phyloP scores from a whole-genome alignment of 2,329 filamentous ascomycete genomes.

The Colletotrichum musicola region DNA sequence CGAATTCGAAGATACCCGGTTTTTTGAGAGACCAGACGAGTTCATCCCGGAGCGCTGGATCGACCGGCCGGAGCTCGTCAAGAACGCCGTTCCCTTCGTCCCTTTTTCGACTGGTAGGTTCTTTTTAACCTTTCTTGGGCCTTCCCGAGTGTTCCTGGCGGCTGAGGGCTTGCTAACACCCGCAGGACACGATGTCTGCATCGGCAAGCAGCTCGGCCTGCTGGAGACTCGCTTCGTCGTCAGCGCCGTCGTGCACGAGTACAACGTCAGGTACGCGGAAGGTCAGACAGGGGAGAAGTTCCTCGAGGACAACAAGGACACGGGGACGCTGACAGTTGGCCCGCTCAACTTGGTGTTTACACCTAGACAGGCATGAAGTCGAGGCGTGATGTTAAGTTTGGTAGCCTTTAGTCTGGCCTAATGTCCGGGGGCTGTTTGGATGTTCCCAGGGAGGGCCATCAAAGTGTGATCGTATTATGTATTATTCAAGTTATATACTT shows the following conservation, averaged over 20 bases:
- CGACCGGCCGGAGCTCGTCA: conserved; percentile 46
- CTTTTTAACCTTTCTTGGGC: no score
- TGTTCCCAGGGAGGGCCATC: no score
- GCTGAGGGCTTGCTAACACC: neutral
- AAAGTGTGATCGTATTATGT: neutral
- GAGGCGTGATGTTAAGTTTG: no score
- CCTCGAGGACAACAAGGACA: conserved; percentile 26
- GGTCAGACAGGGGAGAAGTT: conserved; percentile 26
- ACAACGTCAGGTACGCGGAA: conserved; percentile 25
- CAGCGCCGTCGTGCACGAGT: conserved; percentile 29
- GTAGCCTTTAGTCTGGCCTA: no score
- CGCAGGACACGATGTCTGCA: conserved; percentile 47
- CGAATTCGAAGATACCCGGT: conserved; percentile 26
- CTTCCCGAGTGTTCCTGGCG: no score
- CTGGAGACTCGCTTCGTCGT: conserved; percentile 46
- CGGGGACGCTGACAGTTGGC: conserved; percentile 27
- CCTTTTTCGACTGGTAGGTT: conserved; percentile 49
- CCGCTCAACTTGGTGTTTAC: conserved; percentile 31
- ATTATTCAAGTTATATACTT: neutral
- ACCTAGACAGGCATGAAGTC: neutral
- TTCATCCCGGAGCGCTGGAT: conserved; percentile 56
- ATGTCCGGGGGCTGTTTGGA: no score
- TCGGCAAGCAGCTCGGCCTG: conserved; percentile 51
- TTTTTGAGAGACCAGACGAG: conserved; percentile 43
- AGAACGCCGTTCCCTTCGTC: conserved; percentile 45